These are phyloP conservation scores for Odonthalia washingtoniensis DNA, from an alignment of 31 red algal species.

Conservation along the genomic window DNA sequence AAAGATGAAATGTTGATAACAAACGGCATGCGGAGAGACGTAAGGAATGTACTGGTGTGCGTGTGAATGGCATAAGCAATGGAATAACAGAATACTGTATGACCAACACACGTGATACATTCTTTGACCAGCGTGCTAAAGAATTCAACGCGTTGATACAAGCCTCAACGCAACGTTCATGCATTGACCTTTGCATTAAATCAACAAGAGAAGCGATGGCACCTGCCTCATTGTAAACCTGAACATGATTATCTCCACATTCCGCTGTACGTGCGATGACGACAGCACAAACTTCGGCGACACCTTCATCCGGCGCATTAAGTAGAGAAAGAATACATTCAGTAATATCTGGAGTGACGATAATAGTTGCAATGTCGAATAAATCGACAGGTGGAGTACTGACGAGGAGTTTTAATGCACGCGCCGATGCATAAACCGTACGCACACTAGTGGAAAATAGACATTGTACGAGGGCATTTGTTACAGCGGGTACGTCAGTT, in stretches of 20 bases:
- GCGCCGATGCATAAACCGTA: conserved; percentile 51
- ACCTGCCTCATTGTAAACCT: conserved; percentile 41
- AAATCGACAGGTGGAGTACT: conserved; percentile 36
- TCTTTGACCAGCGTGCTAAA: conserved; percentile 12
- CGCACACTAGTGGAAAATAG: conserved; percentile 46
- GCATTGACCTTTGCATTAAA: conserved; percentile 48
- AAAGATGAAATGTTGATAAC: conserved; percentile 58
- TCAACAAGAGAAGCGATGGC: conserved; percentile 55
- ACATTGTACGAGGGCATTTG: conserved; percentile 27
- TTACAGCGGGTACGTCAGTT: background rate
- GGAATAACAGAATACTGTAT: conserved; percentile 13
- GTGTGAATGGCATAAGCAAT: conserved; percentile 50
- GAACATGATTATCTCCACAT: background rate
- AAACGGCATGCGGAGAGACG: conserved; percentile 56
- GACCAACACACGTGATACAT: conserved; percentile 28
- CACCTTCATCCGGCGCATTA: conserved; percentile 42
- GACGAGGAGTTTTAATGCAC: conserved; percentile 62
- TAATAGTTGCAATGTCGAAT: conserved; percentile 11
- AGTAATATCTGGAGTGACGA: conserved; percentile 27
- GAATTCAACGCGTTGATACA: conserved; percentile 50
- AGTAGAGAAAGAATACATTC: conserved; percentile 43
- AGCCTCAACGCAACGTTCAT: conserved; percentile 58
- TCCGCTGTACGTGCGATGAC: conserved; percentile 30
- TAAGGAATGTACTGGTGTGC: conserved; percentile 32
- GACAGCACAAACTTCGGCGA: conserved; percentile 68